Evolutionary conservation across 768 basidiomycete genomes (phyloP), one percentile per base, ranked within the genome.

Genomic region (Podaxis sp.): DNA sequence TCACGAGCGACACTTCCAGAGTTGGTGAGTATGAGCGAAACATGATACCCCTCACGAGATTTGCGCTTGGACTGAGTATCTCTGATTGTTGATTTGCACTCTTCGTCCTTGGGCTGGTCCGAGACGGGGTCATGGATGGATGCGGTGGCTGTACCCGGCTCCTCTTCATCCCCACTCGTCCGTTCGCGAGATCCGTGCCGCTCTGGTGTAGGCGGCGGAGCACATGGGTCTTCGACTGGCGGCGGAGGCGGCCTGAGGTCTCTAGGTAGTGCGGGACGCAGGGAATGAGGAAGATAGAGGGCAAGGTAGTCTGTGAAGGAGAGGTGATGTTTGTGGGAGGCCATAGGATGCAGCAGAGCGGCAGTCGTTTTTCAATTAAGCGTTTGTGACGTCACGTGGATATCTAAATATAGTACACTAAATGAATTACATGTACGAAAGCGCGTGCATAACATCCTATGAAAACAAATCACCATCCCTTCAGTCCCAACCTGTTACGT

Each of bases 1-100:
- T 85, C 84, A 29, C 84, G 72, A 4, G 84, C 84, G 2, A 82
- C 81, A 62, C 77, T 81, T 29, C 84, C 84, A 36, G 74, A 75
- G 67, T 85, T 85, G 64, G 82, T 77, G 11, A 85, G 74, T n/a
- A 68, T 57, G 33, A 65, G 50, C 17, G 53, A 29, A 40, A 64
- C 62, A 55, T 57, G 61, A 53, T 58, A 62, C 17, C 59, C 59
- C 41, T 61, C 52, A n/a, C 49, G 55, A 13, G 67, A 63, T 19
- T 59, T 59, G 12, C 27, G 54, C 57, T 25, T 59, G n/a, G 27
- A 36, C 33, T 12, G 24, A 29, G 25, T 33, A 11, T 49, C 13
- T 17, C 43, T 12, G 8, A 17, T 33, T 55, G 17, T 40, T 19
- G 7, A 5, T 17, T 33, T 33, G 33, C 33, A 33, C 33, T 33